Conservation (phyloP, 768 basidiomycete species). For the Boletellus emodensis region DNA sequence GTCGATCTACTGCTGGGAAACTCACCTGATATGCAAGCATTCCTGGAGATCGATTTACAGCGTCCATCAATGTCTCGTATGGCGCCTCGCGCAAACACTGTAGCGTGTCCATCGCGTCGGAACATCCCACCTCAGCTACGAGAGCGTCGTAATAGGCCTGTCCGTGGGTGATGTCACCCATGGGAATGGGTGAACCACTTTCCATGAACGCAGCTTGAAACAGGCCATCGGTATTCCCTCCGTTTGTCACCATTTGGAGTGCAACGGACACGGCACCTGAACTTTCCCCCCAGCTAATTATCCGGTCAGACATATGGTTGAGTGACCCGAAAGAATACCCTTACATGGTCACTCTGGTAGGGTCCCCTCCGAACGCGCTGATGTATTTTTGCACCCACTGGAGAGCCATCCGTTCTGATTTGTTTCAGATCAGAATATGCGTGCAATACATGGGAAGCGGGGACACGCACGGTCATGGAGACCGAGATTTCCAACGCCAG, state of each 20-base stretch:
- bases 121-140: slow-evolving; percentile 10
- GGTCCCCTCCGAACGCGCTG: slow-evolving; percentile 39
- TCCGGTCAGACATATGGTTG: too few relatives aligned
- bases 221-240: slow-evolving; percentile 12
- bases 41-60: slow-evolving; percentile 6
- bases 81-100: slow-evolving; percentile 16
- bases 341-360: slow-evolving; percentile 28
- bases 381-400: slow-evolving; percentile 44
- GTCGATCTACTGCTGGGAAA: background rate
- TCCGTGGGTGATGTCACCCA: slow-evolving; percentile 3
- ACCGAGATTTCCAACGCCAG: slow-evolving; percentile 35
- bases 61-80: slow-evolving; percentile 9
- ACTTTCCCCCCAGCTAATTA: slow-evolving; percentile 17
- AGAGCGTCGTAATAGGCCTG: slow-evolving; percentile 14
- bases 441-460: background rate
- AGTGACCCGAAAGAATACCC: background rate
- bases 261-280: slow-evolving; percentile 12
- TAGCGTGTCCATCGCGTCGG: slow-evolving; percentile 8
- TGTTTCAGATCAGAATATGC: too few relatives aligned
- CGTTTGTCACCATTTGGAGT: slow-evolving; percentile 15
- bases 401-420: slow-evolving; percentile 33
- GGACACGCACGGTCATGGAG: slow-evolving; percentile 32
- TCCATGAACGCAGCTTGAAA: slow-evolving; percentile 20
- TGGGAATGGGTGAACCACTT: slow-evolving; percentile 9
- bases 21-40: slow-evolving; percentile 14